phyloP scores from a whole-genome alignment of 768 basidiomycete genomes.

The Nidula microcarpa region DNA sequence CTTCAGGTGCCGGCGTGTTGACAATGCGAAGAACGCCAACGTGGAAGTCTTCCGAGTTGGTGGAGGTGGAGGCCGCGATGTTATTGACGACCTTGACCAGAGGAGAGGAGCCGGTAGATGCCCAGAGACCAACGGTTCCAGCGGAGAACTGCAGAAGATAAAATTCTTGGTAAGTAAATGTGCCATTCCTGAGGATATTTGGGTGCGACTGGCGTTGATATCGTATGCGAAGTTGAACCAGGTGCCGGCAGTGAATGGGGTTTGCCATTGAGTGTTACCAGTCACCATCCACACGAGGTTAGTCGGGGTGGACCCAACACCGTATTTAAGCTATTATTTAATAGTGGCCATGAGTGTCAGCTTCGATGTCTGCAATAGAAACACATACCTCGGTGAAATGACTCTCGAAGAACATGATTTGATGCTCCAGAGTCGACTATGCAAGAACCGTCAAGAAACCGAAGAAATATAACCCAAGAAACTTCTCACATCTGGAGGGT shows the following conservation, averaged over 20 bases:
- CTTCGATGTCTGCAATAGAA: background rate
- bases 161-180: background rate
- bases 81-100: constrained; percentile 48
- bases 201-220: constrained; percentile 43
- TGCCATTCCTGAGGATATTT: background rate
- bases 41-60: constrained; percentile 61
- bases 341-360: background rate
- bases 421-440: constrained; percentile 53
- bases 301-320: constrained; percentile 44
- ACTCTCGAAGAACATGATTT: constrained; percentile 60
- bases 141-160: constrained; percentile 38
- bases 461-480: background rate
- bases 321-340: constrained; percentile 46
- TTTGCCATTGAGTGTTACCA: constrained; percentile 44
- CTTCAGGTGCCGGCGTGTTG: constrained; percentile 41
- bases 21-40: constrained; percentile 57
- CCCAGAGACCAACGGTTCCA: constrained; percentile 55
- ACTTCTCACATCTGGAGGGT: constrained; percentile 45
- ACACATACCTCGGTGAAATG: constrained; percentile 55
- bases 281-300: constrained; percentile 52
- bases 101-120: constrained; percentile 43
- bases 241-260: constrained; percentile 44
- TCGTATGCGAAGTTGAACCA: constrained; percentile 72
- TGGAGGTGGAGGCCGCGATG: constrained; percentile 45
- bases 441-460: background rate